A percentile compares a stretch with the other conserved stretches of the same genome.
phyloP scores from a whole-genome alignment of 1,284 basidiomycete genomes.

The Fomitopsis betulina region DNA sequence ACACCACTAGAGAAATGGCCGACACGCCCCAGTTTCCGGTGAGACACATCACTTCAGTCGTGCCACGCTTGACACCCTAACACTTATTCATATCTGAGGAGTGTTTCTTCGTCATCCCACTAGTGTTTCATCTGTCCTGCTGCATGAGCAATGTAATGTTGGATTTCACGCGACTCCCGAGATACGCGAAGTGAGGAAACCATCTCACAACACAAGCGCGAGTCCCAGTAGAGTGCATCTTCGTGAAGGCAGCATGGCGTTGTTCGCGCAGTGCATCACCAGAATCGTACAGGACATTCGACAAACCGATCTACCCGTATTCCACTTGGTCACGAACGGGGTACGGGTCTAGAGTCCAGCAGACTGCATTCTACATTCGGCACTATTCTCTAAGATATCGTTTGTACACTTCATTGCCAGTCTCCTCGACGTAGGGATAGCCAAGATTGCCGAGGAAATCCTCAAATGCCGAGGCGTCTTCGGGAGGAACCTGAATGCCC shows the following conservation, averaged over 20 bases:
- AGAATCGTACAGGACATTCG: no score
- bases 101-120: background rate
- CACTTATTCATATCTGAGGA: background rate
- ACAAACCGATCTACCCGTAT: no score
- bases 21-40: background rate
- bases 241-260: no score
- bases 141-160: background rate
- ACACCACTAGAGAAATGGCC: background rate
- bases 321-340: background rate
- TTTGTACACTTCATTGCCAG: slow-evolving; percentile 83
- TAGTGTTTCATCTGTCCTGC: background rate
- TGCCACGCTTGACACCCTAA: background rate
- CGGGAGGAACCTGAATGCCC: slow-evolving; percentile 86
- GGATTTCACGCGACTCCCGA: background rate
- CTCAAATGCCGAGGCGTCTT: slow-evolving; percentile 64
- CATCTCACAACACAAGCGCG: no score
- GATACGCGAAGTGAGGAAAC: no score
- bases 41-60: background rate
- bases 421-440: slow-evolving; percentile 92
- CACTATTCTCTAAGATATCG: slow-evolving; percentile 51
- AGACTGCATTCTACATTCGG: background rate
- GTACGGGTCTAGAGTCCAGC: background rate
- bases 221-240: no score
- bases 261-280: no score
- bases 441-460: slow-evolving; percentile 75